phyloP scores from a whole-genome alignment of 2,329 filamentous ascomycete species.

The Onygena corvina region DNA sequence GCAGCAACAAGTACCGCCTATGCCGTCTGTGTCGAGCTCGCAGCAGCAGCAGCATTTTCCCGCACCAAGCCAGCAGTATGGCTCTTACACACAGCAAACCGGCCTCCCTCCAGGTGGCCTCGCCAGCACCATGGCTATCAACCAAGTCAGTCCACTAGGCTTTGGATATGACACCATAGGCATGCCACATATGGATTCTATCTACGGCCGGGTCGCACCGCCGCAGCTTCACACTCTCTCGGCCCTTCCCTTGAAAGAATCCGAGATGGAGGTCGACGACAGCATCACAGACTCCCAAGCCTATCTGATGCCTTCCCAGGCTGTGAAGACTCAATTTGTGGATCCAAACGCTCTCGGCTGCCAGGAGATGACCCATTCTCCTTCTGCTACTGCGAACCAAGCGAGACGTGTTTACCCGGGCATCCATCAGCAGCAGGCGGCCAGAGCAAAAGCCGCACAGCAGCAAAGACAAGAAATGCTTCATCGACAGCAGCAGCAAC shows the following conservation, averaged over 20 bases:
- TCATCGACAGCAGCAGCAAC: constrained; percentile 43
- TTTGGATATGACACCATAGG: constrained; percentile 24
- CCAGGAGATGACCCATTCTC: constrained; percentile 42
- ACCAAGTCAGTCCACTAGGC: constrained; percentile 42
- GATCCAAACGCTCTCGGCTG: constrained; percentile 61
- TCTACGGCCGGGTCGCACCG: constrained; percentile 1
- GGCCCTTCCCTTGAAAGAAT: constrained; percentile 40
- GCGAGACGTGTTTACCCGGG: constrained; percentile 77
- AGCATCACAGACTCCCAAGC: constrained; percentile 45
- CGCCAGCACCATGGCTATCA: constrained; percentile 66
- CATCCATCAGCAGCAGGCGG: constrained; percentile 82
- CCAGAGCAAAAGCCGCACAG: constrained; percentile 60
- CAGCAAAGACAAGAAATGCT: constrained; percentile 51
- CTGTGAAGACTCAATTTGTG: constrained; percentile 45
- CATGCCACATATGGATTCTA: not conserved
- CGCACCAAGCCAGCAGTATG: constrained; percentile 87
- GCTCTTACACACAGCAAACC: constrained; percentile 89
- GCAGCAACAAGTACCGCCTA: constrained; percentile 24
- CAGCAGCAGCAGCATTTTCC: constrained; percentile 40
- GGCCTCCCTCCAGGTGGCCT: constrained; percentile 77
- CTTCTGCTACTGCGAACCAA: constrained; percentile 40
- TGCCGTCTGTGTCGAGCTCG: constrained; percentile 37
- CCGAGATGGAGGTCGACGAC: constrained; percentile 58
- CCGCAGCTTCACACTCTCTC: not conserved
- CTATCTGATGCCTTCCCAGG: constrained; percentile 21